Evolutionary conservation across 1,139 yeast genomes (phyloP).

Genomic region (Yamadazyma siamensis): DNA sequence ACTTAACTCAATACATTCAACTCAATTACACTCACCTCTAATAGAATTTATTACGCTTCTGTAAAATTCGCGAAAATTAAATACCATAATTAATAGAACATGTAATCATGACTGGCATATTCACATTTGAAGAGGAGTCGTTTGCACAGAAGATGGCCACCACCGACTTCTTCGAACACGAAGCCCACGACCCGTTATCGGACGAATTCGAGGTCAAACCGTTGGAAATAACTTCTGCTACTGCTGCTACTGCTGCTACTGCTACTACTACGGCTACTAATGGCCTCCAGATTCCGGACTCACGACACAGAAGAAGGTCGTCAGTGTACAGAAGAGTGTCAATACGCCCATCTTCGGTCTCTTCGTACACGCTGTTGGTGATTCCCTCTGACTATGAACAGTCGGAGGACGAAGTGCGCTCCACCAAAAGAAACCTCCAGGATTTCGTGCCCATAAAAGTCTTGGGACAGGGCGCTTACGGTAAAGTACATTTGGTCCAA

Average conservation of each 20-base stretch:
- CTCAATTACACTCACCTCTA: too few relatives aligned
- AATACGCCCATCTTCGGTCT: constrained; percentile 17
- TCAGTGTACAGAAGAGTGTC: constrained; percentile 24
- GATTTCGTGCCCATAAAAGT: constrained; percentile 39
- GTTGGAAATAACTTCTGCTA: background rate
- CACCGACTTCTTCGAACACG: constrained; percentile 5
- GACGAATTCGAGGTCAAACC: constrained; percentile 3
- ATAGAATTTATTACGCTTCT: too few relatives aligned
- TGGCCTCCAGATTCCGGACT: background rate
- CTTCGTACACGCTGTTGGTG: constrained; percentile 15
- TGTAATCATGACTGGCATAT: constrained; percentile 15
- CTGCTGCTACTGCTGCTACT: background rate
- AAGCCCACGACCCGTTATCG: constrained; percentile 4
- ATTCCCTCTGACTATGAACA: constrained; percentile 19
- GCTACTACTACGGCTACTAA: background rate
- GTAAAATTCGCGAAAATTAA: too few relatives aligned
- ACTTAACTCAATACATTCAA: too few relatives aligned
- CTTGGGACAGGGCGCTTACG: constrained; percentile 43
- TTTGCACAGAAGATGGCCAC: constrained; percentile 10
- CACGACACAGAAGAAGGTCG: constrained; percentile 16
- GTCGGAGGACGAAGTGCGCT: constrained; percentile 10
- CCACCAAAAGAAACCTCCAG: constrained; percentile 10
- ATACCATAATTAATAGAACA: too few relatives aligned
- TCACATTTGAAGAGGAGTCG: constrained; percentile 22
- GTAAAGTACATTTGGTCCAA: constrained; percentile 38